A percentile compares a stretch with the other conserved stretches of the same genome.
These are phyloP conservation scores for Pseudogymnoascus sp. DNA, from an alignment of 2,329 filamentous ascomycete genomes.

Conservation along the genomic window DNA sequence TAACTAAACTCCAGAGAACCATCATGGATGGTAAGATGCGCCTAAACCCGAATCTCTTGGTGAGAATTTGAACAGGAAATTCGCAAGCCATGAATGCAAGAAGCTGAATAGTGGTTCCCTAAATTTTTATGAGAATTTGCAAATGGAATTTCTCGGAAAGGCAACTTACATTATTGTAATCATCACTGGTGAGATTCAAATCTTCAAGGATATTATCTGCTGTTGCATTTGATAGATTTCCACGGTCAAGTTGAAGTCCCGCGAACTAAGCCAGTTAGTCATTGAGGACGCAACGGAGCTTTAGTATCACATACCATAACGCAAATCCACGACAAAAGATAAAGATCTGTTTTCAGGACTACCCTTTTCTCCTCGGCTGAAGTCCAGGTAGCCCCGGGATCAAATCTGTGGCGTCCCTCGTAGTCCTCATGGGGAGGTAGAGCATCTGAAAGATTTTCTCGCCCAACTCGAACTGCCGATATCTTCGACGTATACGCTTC, in stretches of 20 bases:
- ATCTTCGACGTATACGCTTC: slow-evolving; percentile 12
- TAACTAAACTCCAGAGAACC: slow-evolving; percentile 41
- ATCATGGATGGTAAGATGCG: slow-evolving; percentile 46
- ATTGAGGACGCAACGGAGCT: slow-evolving; percentile 19
- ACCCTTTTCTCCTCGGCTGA: slow-evolving; percentile 46
- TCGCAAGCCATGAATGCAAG: slow-evolving; percentile 47
- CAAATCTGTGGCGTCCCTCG: slow-evolving; percentile 42
- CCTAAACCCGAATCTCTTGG: slow-evolving; percentile 50
- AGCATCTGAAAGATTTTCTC: slow-evolving; percentile 23
- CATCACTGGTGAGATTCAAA: slow-evolving; percentile 37
- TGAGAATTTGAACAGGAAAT: slow-evolving; percentile 49
- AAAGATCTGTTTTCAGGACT: slow-evolving; percentile 43
- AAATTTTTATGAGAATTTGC: neutral
- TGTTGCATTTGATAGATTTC: slow-evolving; percentile 53
- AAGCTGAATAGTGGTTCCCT: slow-evolving; percentile 47
- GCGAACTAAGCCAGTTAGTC: slow-evolving; percentile 43
- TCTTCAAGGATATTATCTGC: slow-evolving; percentile 55
- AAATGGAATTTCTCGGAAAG: slow-evolving; percentile 29
- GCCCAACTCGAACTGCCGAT: slow-evolving; percentile 13
- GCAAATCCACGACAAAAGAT: slow-evolving; percentile 35
- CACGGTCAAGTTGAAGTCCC: slow-evolving; percentile 53
- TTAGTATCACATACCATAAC: slow-evolving; percentile 32
- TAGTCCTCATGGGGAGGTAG: slow-evolving; percentile 31
- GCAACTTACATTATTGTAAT: slow-evolving; percentile 44
- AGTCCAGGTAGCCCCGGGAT: slow-evolving; percentile 45